Conservation (phyloP, 352 stramenopile genomes). For the Pythium volutum region DNA sequence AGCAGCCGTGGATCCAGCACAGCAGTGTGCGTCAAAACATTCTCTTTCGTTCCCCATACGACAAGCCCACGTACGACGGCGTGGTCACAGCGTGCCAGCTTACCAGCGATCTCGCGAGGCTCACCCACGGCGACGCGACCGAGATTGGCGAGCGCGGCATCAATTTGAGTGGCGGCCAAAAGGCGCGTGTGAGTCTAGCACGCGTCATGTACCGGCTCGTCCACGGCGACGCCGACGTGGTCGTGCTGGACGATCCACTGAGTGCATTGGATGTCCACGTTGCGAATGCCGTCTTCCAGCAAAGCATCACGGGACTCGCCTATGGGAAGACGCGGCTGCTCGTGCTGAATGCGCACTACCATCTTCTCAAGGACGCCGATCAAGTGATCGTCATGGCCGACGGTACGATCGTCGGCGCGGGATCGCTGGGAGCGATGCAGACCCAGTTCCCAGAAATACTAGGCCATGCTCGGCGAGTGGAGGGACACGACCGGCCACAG, state of each 20-base stretch:
- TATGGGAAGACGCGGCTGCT: slow-evolving; percentile 50
- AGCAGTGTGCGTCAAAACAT: no score
- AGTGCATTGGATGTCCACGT: slow-evolving; percentile 35
- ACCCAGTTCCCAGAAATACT: no score
- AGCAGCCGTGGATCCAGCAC: slow-evolving; percentile 38
- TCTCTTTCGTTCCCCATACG: slow-evolving; percentile 23
- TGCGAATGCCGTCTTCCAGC: slow-evolving; percentile 26
- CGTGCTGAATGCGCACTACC: slow-evolving; percentile 67
- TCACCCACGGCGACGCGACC: slow-evolving; percentile 66
- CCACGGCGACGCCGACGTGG: slow-evolving; percentile 30
- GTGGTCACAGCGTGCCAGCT: slow-evolving; percentile 52
- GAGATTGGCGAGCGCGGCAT: slow-evolving; percentile 51
- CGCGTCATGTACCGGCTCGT: slow-evolving; percentile 29
- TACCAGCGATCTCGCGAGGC: slow-evolving; percentile 49
- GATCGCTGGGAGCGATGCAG: no score
- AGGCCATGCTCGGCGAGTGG: no score
- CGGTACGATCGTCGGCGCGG: slow-evolving; percentile 45
- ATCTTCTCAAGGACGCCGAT: slow-evolving; percentile 19
- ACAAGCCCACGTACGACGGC: slow-evolving; percentile 23
- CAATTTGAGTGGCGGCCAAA: slow-evolving; percentile 35
- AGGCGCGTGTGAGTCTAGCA: slow-evolving; percentile 27
- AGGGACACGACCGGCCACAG: no score
- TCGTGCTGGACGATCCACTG: slow-evolving; percentile 36
- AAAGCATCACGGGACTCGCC: slow-evolving; percentile 24
- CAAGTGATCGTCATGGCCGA: slow-evolving; percentile 37